Base-by-base conservation (phyloP, 768 basidiomycete species). In the Cyclocybe cylindracea region DNA sequence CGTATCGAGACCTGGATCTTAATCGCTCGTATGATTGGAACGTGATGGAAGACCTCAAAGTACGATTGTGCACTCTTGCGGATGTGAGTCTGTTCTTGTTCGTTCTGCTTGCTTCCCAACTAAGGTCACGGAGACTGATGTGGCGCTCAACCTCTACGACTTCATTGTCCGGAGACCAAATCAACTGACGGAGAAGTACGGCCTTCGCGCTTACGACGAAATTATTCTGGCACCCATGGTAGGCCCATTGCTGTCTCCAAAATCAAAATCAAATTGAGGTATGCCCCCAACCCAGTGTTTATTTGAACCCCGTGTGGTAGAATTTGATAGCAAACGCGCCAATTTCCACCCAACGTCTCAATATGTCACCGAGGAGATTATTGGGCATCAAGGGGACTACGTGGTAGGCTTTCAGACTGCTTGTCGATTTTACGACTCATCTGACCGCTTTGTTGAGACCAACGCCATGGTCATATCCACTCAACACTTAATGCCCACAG, bases 191-290 rank as follows among this genome's bases (percentile, higher is more conserved):
- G 82, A 89, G 66, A 97, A 97, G 64, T 98, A 94, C 65, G 87
- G 85, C 24, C 72, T 97, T 39, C 85, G 94, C 24, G 88, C 91
- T 2, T 98, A 97, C 64, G 96, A 98, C 64, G 97, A 99, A 69
- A 87, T 91, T 46, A 95, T 97, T 53, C 74, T 98, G 32, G 94
- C 95, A 0, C 92, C 96, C 2, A 91, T 96, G 86, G 97, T 94
- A 61, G 57, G 78, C 70, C 33, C 31, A 32, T 39, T 42, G 16
- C 49, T 10, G 19, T 45, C 33, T 7, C 18, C 19, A 9, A 16
- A 49, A n/a, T 35, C 40, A 46, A 55, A 48, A 51, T 40, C 35
- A 36, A n/a, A 50, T 50, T 18, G 33, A n/a, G 16, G 40, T 18
- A 39, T 37, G 24, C n/a, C 32, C 51, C 31, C 14, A 16, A 16